Evolutionary conservation across 1,139 yeast genomes (phyloP).

Genomic region (Pneumocystis jirovecii): DNA sequence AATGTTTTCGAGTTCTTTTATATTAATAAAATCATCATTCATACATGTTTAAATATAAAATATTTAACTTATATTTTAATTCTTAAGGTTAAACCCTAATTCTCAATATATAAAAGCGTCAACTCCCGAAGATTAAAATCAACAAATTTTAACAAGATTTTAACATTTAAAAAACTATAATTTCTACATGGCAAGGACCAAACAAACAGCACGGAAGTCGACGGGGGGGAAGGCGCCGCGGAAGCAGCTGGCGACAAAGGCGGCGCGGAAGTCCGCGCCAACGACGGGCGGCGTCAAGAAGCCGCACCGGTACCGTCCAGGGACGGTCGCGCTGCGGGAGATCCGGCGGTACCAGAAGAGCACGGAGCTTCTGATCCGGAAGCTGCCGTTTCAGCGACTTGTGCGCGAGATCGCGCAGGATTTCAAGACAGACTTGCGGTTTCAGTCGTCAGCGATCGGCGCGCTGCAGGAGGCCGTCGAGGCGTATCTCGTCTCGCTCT

Average conservation of each 20-base stretch:
- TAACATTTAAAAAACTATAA: too few relatives aligned
- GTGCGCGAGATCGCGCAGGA: slow-evolving; percentile 97
- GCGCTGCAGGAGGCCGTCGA: slow-evolving; percentile 98
- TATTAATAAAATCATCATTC: too few relatives aligned
- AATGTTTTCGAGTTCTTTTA: neutral
- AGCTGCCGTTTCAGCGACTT: slow-evolving; percentile 96
- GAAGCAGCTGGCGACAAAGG: slow-evolving; percentile 97
- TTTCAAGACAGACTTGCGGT: slow-evolving; percentile 94
- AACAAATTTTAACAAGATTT: too few relatives aligned
- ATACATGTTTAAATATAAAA: too few relatives aligned
- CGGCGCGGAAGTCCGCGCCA: slow-evolving; percentile 91
- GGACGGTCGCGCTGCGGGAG: slow-evolving; percentile 99
- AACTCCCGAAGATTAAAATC: too few relatives aligned
- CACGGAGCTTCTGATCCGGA: slow-evolving; percentile 90
- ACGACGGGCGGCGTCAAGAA: slow-evolving; percentile 98
- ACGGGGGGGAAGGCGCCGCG: slow-evolving; percentile 99
- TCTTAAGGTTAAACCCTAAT: neutral
- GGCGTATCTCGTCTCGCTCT: slow-evolving; percentile 81
- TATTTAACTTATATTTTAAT: too few relatives aligned
- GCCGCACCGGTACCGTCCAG: slow-evolving; percentile 99
- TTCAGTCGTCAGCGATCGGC: slow-evolving; percentile 97
- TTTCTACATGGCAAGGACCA: slow-evolving; percentile 26
- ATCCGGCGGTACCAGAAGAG: slow-evolving; percentile 98
- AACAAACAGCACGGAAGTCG: slow-evolving; percentile 97
- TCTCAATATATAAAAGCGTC: too few relatives aligned